A percentile compares a stretch with the other conserved stretches of the same genome.
Conservation (phyloP, 257 asterid species). For the Capsicum chinense region DNA sequence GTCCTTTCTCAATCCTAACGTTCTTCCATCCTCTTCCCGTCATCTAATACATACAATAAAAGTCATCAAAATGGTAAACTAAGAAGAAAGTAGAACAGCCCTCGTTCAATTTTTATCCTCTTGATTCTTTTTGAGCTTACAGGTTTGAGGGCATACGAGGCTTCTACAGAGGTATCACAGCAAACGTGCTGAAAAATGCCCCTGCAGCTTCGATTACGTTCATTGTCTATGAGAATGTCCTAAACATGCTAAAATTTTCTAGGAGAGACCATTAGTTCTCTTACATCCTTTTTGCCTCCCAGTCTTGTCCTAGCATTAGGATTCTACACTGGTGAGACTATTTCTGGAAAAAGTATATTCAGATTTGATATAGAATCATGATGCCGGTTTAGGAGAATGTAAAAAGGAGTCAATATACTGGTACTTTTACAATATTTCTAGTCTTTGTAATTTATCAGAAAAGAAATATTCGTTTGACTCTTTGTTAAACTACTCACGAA, state of each 20-base stretch:
- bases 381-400: too few relatives aligned
- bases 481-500: constrained; percentile 10
- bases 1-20: constrained; percentile 8
- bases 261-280: constrained; percentile 46
- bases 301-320: constrained; percentile 29
- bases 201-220: constrained; percentile 97
- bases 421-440: not conserved
- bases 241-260: constrained; percentile 64
- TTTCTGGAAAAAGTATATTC: constrained; percentile 42
- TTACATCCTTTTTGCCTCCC: constrained; percentile 13
- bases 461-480: not conserved
- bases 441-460: constrained; percentile 4
- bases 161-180: constrained; percentile 92
- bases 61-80: not conserved
- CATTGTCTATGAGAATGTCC: constrained; percentile 89
- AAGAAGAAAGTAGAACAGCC: not conserved
- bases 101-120: not conserved
- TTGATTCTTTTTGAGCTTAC: constrained; percentile 31
- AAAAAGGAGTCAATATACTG: not conserved
- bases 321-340: constrained; percentile 12
- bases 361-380: not conserved
- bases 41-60: not conserved
- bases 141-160: constrained; percentile 90
- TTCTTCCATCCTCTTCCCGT: not conserved
- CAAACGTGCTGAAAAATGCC: constrained; percentile 83